These are phyloP conservation scores for Emergomyces africanus DNA, from an alignment of 2,329 filamentous ascomycete species.

Conservation along the genomic window DNA sequence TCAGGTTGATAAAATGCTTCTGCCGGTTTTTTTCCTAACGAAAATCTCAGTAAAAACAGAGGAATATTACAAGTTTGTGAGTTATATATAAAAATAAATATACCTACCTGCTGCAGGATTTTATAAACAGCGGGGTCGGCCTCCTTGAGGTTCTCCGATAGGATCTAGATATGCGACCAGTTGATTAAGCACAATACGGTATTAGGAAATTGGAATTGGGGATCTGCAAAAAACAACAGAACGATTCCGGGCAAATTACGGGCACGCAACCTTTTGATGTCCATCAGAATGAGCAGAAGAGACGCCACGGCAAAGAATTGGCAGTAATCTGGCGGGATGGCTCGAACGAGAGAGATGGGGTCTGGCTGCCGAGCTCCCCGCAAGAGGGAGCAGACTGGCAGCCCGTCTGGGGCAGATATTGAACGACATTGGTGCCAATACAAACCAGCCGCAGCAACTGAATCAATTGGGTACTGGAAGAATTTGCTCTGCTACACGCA, in stretches of 20 bases:
- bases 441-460: neutral
- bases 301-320: constrained; percentile 25
- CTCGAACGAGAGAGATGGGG: constrained; percentile 9
- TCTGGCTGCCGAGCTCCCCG: constrained; percentile 20
- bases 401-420: constrained; percentile 25
- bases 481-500: neutral
- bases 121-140: constrained; percentile 78
- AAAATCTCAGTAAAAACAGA: constrained; percentile 8
- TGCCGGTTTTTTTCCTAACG: constrained; percentile 82
- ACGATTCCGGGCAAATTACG: neutral
- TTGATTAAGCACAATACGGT: constrained; percentile 6
- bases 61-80: neutral
- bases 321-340: constrained; percentile 13
- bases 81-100: too few relatives aligned
- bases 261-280: constrained; percentile 27
- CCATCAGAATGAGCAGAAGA: constrained; percentile 27
- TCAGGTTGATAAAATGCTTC: constrained; percentile 97
- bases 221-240: neutral
- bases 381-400: constrained; percentile 20
- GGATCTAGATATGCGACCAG: constrained; percentile 46
- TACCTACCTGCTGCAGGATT: constrained; percentile 74
- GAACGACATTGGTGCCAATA: constrained; percentile 19
- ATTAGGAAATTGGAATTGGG: neutral
- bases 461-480: neutral
- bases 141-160: constrained; percentile 65